These are phyloP conservation scores for Pythium scleroteichum DNA, from an alignment of 352 stramenopile genomes.

Conservation along the genomic window DNA sequence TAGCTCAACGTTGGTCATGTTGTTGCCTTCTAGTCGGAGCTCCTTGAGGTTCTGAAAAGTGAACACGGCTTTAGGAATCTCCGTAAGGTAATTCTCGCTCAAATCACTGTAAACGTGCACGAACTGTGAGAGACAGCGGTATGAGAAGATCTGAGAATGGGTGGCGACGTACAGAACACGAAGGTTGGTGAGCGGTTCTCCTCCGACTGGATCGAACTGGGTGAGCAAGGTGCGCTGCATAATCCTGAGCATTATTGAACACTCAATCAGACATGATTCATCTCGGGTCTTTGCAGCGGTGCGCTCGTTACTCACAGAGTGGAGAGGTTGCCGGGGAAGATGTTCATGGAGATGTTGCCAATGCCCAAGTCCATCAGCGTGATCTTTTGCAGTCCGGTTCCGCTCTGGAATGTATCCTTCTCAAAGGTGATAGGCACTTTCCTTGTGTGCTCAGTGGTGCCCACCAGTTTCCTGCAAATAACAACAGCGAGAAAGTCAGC, in stretches of 20 bases:
- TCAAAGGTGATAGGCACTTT: conserved; percentile 67
- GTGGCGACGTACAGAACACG: conserved; percentile 50
- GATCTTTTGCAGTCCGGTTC: conserved; percentile 49
- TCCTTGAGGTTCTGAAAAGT: conserved; percentile 55
- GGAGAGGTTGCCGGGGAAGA: conserved; percentile 58
- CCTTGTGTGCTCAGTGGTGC: conserved; percentile 48
- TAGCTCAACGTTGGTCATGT: conserved; percentile 54
- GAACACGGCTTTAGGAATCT: conserved; percentile 72
- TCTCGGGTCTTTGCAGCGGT: neutral
- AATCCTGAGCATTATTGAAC: conserved; percentile 34
- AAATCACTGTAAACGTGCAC: conserved; percentile 46
- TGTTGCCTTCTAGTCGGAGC: conserved; percentile 55
- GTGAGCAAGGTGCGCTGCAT: conserved; percentile 61
- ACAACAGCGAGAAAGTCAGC: neutral
- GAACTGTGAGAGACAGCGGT: conserved; percentile 3
- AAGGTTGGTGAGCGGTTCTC: conserved; percentile 43
- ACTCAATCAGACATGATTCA: neutral
- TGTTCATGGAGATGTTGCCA: conserved; percentile 62
- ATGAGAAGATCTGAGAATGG: neutral
- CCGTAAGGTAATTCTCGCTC: conserved; percentile 57
- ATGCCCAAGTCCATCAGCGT: conserved; percentile 61
- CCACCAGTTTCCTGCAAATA: conserved; percentile 47
- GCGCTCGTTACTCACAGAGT: conserved; percentile 43
- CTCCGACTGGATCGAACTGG: conserved; percentile 59
- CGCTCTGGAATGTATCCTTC: conserved; percentile 44